A percentile compares a stretch with the other conserved stretches of the same genome.
phyloP scores from a whole-genome alignment of 2,329 filamentous ascomycete genomes.

The Neonectria sp. region DNA sequence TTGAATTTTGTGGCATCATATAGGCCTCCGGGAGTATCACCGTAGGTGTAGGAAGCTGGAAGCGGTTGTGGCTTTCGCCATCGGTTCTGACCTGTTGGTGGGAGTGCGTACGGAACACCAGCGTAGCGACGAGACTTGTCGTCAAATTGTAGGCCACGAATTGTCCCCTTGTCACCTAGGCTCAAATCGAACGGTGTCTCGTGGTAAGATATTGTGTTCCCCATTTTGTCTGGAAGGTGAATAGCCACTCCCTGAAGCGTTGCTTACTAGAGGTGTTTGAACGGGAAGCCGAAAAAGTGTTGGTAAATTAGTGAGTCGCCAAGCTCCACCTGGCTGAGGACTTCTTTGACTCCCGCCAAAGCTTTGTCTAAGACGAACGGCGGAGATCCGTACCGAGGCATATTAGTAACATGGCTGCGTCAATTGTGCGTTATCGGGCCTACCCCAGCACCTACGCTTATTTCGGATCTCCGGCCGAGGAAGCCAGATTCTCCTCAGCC shows the following conservation, averaged over 20 bases:
- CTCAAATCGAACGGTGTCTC: constrained; percentile 18
- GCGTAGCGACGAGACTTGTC: constrained; percentile 52
- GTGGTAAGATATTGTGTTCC: constrained; percentile 33
- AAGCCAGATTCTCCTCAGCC: too few species aligned
- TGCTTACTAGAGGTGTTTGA: not conserved
- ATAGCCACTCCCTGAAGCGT: not conserved
- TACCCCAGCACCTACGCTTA: not conserved
- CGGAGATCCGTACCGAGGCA: constrained; percentile 4
- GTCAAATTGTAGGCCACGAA: constrained; percentile 52
- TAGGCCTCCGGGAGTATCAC: constrained; percentile 41
- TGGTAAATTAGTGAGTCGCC: not conserved
- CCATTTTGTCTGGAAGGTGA: constrained; percentile 16
- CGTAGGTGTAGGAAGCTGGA: constrained; percentile 48
- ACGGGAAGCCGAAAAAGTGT: too few species aligned
- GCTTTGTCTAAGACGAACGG: not conserved
- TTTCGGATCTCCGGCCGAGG: constrained; percentile 7
- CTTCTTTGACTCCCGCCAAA: too few species aligned
- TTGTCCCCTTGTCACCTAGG: constrained; percentile 43
- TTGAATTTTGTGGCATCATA: constrained; percentile 56
- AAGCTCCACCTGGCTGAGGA: not conserved
- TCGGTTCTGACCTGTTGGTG: constrained; percentile 53
- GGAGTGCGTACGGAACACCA: constrained; percentile 57
- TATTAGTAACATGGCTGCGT: not conserved
- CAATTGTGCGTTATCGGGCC: not conserved
- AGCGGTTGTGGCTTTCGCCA: constrained; percentile 57